Percentiles rank a stretch among this genome's conserved stretches.
Conservation (phyloP, 495 filamentous ascomycete genomes). For the Aspergillus wentii region DNA sequence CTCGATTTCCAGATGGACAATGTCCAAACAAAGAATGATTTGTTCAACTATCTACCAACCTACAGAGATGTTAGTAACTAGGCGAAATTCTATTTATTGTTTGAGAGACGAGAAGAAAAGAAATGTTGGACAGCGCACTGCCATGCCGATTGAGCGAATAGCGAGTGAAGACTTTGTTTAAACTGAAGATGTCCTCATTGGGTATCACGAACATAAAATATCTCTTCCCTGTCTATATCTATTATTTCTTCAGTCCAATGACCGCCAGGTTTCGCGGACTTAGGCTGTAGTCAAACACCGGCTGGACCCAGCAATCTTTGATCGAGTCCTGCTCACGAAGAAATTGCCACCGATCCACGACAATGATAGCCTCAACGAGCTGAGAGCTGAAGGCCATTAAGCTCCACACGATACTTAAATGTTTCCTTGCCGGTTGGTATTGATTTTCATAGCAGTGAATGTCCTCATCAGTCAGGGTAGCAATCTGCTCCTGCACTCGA, state of each 20-base stretch:
- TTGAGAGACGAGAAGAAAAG: too few species aligned
- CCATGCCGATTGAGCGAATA: too few species aligned
- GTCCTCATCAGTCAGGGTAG: constrained; percentile 63
- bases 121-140: too few species aligned
- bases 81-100: too few species aligned
- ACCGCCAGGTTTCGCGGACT: constrained; percentile 88
- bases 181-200: too few species aligned
- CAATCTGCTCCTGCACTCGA: constrained; percentile 56
- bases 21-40: too few species aligned
- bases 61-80: too few species aligned
- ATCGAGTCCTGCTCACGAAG: constrained; percentile 67
- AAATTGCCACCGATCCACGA: constrained; percentile 88
- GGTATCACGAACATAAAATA: too few species aligned
- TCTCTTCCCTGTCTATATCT: too few species aligned
- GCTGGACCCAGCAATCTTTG: constrained; percentile 80
- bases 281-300: constrained; percentile 83
- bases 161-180: too few species aligned
- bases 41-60: too few species aligned
- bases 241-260: constrained; percentile 76
- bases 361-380: constrained; percentile 83
- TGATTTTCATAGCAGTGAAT: constrained; percentile 61
- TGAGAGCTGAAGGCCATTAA: constrained; percentile 92
- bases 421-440: constrained; percentile 65
- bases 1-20: too few species aligned
- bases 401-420: constrained; percentile 82